These are phyloP conservation scores for Camellia japonica DNA, from an alignment of 148 eudicot genomes.

Conservation along the genomic window DNA sequence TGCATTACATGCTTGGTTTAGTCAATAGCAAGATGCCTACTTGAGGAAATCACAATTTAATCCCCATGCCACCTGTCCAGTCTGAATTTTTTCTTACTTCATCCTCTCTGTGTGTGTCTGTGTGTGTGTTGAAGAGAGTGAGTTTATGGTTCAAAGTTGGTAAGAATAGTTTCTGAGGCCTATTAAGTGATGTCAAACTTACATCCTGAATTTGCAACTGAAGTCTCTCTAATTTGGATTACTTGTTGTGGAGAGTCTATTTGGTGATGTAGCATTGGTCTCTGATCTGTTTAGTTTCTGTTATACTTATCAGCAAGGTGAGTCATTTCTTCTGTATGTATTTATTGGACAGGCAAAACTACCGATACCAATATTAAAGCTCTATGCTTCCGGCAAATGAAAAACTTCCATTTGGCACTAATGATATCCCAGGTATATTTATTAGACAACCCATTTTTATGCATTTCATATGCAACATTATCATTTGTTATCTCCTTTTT, in stretches of 20 bases:
- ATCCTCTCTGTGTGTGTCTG: neutral
- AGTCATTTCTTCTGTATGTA: slow-evolving; percentile 5
- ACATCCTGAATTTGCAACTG: neutral
- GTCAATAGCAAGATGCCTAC: neutral
- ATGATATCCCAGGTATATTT: slow-evolving; percentile 89
- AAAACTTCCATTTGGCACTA: slow-evolving; percentile 86
- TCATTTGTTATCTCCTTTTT: neutral
- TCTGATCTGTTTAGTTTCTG: neutral
- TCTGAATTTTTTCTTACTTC: too few relatives aligned
- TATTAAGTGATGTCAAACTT: neutral
- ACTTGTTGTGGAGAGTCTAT: neutral
- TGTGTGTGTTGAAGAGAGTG: neutral
- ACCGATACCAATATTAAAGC: slow-evolving; percentile 54
- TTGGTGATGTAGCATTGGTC: neutral
- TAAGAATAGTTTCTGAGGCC: neutral
- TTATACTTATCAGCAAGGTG: neutral
- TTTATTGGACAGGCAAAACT: slow-evolving; percentile 71
- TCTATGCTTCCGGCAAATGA: slow-evolving; percentile 85
- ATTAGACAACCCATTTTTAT: neutral
- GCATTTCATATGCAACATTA: neutral
- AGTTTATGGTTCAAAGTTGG: neutral
- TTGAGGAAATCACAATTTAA: neutral
- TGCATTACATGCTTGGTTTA: neutral
- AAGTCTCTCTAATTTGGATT: neutral
- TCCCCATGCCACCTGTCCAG: neutral